Conservation (phyloP, 2,329 filamentous ascomycete species). For the Alternaria sp. region DNA sequence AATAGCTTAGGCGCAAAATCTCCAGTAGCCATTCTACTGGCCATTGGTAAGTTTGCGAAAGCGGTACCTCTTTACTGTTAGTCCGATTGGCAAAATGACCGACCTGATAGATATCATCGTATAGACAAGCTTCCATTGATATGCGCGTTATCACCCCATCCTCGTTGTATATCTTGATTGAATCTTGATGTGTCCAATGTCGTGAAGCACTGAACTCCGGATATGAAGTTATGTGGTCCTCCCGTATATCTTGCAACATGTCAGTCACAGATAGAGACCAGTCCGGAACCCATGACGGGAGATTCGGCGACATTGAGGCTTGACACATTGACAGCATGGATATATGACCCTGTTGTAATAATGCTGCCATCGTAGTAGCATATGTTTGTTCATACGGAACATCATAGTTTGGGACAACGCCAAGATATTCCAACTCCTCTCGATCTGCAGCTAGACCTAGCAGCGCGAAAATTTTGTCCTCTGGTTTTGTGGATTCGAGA, state of each 20-base stretch:
- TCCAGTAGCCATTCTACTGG: not conserved
- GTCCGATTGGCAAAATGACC: not conserved
- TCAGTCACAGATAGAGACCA: not conserved
- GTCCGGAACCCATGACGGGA: conserved; percentile 2
- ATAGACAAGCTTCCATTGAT: not conserved
- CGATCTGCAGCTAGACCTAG: conserved; percentile 24
- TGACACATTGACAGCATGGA: not conserved
- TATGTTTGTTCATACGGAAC: conserved; percentile 1
- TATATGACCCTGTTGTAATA: conserved; percentile 3
- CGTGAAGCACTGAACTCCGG: not conserved
- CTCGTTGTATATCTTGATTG: not conserved
- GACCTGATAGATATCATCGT: not conserved
- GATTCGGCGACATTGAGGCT: not conserved
- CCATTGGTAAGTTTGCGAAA: not conserved
- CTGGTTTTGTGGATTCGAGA: conserved; percentile 22
- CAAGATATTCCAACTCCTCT: conserved; percentile 15
- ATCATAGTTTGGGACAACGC: conserved; percentile 16
- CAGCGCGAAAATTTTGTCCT: conserved; percentile 28
- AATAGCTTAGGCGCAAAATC: not conserved
- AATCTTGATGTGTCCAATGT: not conserved
- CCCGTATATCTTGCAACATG: not conserved
- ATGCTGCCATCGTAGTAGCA: not conserved
- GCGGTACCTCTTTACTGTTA: not conserved
- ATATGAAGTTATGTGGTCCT: not conserved
- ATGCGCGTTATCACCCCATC: not conserved